phyloP scores from a whole-genome alignment of 1,284 basidiomycete species.

The Cutaneotrichosporon sp. region DNA sequence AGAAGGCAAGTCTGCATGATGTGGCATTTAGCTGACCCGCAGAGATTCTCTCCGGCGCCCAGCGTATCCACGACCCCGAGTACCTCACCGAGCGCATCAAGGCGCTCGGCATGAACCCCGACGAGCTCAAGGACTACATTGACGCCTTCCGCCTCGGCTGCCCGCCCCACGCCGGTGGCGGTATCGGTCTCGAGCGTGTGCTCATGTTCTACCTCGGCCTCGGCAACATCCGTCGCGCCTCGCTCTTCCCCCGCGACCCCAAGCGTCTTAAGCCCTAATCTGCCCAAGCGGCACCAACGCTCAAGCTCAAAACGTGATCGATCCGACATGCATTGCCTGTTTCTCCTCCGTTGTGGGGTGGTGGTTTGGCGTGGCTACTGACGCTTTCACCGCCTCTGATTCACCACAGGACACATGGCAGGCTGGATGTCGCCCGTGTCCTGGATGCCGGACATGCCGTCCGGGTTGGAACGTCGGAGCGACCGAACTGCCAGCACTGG shows the following conservation, averaged over 20 bases:
- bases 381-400: no score
- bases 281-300: background rate
- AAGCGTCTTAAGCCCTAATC: constrained; percentile 56
- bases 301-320: background rate
- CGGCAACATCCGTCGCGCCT: constrained; percentile 91
- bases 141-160: constrained; percentile 95
- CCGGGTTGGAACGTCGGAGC: no score
- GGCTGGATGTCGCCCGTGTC: no score
- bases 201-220: constrained; percentile 90
- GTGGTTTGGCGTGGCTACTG: no score
- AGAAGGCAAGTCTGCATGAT: constrained; percentile 55
- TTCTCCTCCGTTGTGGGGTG: background rate
- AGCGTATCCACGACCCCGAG: constrained; percentile 89
- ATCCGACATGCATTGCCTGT: background rate
- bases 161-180: constrained; percentile 69
- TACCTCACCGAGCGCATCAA: constrained; percentile 82
- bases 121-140: constrained; percentile 84
- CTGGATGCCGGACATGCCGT: no score
- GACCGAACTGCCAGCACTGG: no score
- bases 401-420: no score
- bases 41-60: constrained; percentile 95
- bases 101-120: constrained; percentile 71
- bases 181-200: constrained; percentile 83
- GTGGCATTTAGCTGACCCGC: background rate
- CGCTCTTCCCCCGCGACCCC: constrained; percentile 93